Evolutionary conservation across 306 rosid genomes (phyloP).

Genomic region (Fragaria vesca): DNA sequence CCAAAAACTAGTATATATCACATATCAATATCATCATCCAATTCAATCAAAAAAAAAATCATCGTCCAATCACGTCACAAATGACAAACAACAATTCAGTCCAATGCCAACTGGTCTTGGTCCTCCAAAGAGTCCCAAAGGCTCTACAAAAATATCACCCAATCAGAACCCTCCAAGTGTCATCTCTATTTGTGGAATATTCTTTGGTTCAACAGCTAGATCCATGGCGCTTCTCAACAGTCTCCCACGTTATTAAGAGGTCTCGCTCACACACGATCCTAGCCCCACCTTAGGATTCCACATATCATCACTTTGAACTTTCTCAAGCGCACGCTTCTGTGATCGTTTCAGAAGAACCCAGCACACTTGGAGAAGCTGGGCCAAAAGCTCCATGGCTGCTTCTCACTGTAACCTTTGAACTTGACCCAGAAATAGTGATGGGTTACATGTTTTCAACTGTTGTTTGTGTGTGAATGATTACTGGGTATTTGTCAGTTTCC

Average conservation of each 20-base stretch:
- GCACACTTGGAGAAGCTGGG: slow-evolving; percentile 11
- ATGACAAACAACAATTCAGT: too few species aligned
- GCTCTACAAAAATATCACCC: neutral
- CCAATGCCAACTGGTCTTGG: too few species aligned
- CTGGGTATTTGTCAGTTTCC: neutral
- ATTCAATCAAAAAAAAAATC: too few species aligned
- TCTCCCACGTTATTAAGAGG: neutral
- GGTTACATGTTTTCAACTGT: neutral
- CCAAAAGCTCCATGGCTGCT: slow-evolving; percentile 25
- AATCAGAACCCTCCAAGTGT: neutral
- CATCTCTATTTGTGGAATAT: slow-evolving; percentile 20
- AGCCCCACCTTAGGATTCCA: neutral
- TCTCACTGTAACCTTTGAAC: slow-evolving; percentile 36
- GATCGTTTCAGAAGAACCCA: neutral
- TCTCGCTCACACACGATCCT: neutral
- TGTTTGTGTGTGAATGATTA: neutral
- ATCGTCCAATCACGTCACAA: neutral
- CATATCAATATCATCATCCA: neutral
- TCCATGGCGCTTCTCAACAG: slow-evolving; percentile 13
- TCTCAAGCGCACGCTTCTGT: neutral
- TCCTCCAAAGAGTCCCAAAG: neutral
- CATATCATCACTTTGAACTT: neutral
- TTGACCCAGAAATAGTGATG: neutral
- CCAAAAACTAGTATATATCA: neutral
- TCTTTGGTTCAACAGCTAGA: neutral